Percentiles rank a stretch among this genome's conserved stretches.
Conservation (phyloP, 768 basidiomycete species). For the Tulasnella sp. region DNA sequence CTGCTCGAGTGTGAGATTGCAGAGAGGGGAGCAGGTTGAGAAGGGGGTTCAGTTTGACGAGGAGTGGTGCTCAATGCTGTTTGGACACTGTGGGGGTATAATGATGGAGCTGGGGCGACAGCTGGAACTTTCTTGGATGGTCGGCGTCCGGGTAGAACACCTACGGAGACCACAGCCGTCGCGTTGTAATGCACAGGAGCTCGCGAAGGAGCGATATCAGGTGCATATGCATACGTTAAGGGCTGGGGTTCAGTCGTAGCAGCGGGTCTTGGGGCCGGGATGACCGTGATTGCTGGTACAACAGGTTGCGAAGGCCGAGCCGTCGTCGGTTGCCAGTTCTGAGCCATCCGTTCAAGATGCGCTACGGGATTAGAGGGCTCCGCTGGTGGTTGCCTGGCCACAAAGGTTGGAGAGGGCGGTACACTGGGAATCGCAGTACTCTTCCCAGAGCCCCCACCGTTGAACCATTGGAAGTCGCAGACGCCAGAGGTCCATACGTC, state of each 20-base stretch:
- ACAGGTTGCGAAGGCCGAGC: neutral
- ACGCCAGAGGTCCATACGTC: constrained; percentile 5
- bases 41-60: neutral
- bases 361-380: neutral
- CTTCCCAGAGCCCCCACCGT: constrained; percentile 1
- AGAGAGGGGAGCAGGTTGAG: neutral
- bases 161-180: constrained; percentile 3
- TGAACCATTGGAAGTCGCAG: constrained; percentile 13
- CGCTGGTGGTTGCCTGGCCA: neutral
- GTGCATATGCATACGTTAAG: constrained; percentile 3
- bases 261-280: neutral
- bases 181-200: constrained; percentile 9
- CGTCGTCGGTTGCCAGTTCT: neutral
- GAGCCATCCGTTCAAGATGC: constrained; percentile 6
- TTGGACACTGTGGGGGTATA: constrained; percentile 4
- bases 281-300: neutral
- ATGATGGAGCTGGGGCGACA: neutral
- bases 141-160: constrained; percentile 4
- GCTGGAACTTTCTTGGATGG: neutral
- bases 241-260: constrained; percentile 9
- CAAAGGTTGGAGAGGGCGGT: constrained; percentile 4
- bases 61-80: neutral
- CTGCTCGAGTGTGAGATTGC: neutral
- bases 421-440: neutral
- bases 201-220: constrained; percentile 8